These are phyloP conservation scores for Thielaviopsis euricoi DNA, from an alignment of 2,329 filamentous ascomycete genomes.

Conservation along the genomic window DNA sequence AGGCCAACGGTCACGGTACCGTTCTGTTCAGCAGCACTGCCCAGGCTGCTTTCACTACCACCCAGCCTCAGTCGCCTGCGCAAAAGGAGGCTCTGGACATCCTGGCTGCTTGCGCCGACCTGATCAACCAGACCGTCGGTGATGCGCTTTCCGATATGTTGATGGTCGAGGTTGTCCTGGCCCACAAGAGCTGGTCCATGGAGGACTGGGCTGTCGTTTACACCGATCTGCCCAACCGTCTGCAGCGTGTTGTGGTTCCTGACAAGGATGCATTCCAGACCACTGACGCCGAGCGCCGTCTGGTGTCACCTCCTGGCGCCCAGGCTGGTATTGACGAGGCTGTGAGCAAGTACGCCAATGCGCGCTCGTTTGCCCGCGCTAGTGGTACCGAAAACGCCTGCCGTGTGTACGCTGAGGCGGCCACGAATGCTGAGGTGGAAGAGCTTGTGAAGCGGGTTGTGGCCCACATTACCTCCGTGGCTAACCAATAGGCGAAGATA, in stretches of 20 bases:
- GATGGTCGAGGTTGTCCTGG: slow-evolving; percentile 87
- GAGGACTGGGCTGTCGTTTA: slow-evolving; percentile 90
- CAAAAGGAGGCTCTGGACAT: slow-evolving; percentile 81
- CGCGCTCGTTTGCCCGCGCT: slow-evolving; percentile 77
- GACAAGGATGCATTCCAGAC: slow-evolving; percentile 83
- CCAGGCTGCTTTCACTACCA: slow-evolving; percentile 58
- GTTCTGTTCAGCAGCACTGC: slow-evolving; percentile 84
- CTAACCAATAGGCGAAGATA: slow-evolving; percentile 6
- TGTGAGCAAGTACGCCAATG: slow-evolving; percentile 81
- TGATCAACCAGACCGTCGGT: slow-evolving; percentile 97
- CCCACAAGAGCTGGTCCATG: slow-evolving; percentile 82
- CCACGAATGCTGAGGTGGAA: slow-evolving; percentile 74
- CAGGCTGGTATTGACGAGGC: slow-evolving; percentile 76
- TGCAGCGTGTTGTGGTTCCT: slow-evolving; percentile 81
- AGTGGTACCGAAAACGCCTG: slow-evolving; percentile 94
- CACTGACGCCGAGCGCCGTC: slow-evolving; percentile 77
- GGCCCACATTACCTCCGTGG: slow-evolving; percentile 36
- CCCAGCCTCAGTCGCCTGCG: slow-evolving; percentile 75
- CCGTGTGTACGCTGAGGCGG: slow-evolving; percentile 88
- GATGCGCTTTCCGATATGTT: slow-evolving; percentile 93
- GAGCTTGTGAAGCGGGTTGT: slow-evolving; percentile 76
- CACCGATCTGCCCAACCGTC: slow-evolving; percentile 80
- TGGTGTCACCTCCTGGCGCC: slow-evolving; percentile 61
- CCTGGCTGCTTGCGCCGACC: slow-evolving; percentile 64
- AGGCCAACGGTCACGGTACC: slow-evolving; percentile 95